These are phyloP conservation scores for Neurospora tetrasperma DNA, from an alignment of 495 filamentous ascomycete species.

Conservation along the genomic window DNA sequence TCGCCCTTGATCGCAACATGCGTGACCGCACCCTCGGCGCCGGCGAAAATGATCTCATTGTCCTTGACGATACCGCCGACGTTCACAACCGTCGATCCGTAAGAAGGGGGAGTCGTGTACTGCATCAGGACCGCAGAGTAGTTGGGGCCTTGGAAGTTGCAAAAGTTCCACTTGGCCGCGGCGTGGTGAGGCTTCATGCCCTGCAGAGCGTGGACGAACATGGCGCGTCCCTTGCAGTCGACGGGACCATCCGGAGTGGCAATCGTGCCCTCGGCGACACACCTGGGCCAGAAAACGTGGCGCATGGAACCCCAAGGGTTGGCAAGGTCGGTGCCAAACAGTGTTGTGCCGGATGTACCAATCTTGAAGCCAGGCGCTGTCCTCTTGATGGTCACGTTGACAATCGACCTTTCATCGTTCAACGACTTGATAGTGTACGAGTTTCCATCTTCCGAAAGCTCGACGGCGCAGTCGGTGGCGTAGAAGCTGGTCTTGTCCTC, in stretches of 20 bases:
- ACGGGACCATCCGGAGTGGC: conserved; percentile 74
- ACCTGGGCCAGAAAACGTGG: conserved; percentile 89
- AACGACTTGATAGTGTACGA: conserved; percentile 79
- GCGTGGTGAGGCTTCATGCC: conserved; percentile 99
- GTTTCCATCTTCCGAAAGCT: conserved; percentile 72
- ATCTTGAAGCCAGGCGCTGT: conserved; percentile 71
- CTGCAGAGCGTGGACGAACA: conserved; percentile 77
- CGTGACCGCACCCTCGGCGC: conserved; percentile 46
- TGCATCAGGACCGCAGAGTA: conserved; percentile 92
- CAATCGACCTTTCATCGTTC: conserved; percentile 61
- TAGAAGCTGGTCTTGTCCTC: conserved; percentile 73
- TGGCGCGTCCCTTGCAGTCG: conserved; percentile 66
- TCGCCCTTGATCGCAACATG: conserved; percentile 64
- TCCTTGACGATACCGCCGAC: conserved; percentile 77
- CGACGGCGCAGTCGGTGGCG: conserved; percentile 70
- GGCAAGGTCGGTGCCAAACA: conserved; percentile 72
- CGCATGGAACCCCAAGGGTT: conserved; percentile 89
- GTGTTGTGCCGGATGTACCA: conserved; percentile 75
- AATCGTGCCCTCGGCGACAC: conserved; percentile 68
- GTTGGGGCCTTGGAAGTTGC: conserved; percentile 78
- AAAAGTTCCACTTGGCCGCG: conserved; percentile 87
- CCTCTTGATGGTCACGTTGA: conserved; percentile 73
- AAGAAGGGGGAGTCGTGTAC: conserved; percentile 89
- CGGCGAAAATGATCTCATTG: conserved; percentile 66
- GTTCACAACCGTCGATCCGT: conserved; percentile 77